phyloP scores from a whole-genome alignment of 2,329 filamentous ascomycete genomes.

The Hymenoscyphus fructigenus region DNA sequence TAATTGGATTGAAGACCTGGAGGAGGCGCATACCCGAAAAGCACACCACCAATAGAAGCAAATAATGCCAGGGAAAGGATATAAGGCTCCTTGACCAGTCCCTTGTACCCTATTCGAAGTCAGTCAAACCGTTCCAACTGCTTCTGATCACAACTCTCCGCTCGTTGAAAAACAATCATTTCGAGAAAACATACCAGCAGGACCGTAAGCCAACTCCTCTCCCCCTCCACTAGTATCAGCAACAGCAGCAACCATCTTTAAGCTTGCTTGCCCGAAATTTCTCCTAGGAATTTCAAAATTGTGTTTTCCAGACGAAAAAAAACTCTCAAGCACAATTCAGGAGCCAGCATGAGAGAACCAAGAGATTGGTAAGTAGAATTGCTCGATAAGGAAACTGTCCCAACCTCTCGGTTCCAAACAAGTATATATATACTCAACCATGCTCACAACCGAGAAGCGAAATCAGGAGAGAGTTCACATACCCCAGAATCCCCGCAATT shows the following conservation, averaged over 20 bases:
- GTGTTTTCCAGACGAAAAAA: no score
- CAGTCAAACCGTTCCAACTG: background rate
- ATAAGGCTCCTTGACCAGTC: slow-evolving; percentile 20
- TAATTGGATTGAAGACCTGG: slow-evolving; percentile 42
- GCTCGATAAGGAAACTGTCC: no score
- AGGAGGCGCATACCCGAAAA: slow-evolving; percentile 41
- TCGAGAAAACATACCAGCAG: slow-evolving; percentile 14
- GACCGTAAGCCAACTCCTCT: slow-evolving; percentile 17
- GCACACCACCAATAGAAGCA: slow-evolving; percentile 58
- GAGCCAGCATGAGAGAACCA: slow-evolving; percentile 1
- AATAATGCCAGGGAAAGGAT: slow-evolving; percentile 57
- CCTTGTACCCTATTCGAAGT: slow-evolving; percentile 19
- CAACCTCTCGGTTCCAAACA: background rate
- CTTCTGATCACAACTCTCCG: background rate
- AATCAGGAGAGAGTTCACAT: slow-evolving; percentile 4
- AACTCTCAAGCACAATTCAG: background rate
- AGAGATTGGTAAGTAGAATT: background rate
- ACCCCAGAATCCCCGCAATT: slow-evolving; percentile 9
- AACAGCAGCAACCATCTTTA: slow-evolving; percentile 10
- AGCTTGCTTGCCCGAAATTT: no score
- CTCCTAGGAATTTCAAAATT: no score
- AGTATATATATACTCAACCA: background rate
- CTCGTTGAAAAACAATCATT: background rate
- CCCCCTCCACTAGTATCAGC: background rate
- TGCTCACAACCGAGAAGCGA: background rate